Base-by-base conservation (phyloP, 805 yeast genomes). In the Hanseniaspora meyeri region DNA sequence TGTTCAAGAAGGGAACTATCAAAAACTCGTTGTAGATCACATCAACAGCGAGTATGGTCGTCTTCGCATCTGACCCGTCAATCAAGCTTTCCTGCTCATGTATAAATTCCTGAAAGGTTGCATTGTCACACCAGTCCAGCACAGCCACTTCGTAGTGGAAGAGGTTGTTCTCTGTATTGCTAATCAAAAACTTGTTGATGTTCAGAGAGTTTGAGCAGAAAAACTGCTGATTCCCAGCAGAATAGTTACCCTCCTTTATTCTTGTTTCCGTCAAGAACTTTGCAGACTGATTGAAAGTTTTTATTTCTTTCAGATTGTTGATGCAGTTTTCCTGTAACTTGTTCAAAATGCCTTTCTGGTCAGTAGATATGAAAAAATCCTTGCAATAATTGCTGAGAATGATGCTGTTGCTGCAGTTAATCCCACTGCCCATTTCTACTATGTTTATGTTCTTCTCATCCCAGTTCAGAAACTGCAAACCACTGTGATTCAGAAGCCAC, bases 21-120 rank as follows among this genome's bases (percentile, higher is more conserved):
- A 69, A 57, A 45, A 60, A 68, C 31, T 67, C 71, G 53, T 69
- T 69, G 62, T 69, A 69, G 4, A 69, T 65, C 12, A 68, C 71
- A 60, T 69, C 72, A 67, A 69, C 64, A 14, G 71, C 70, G 2
- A 69, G 10, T 8, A 69, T 63, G 17, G 61, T 60, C 1, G 66
- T 49, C 5, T 55, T 58, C 1, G n/a, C 6, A 3, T 46, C 34
- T 3, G 43, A 49, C 3, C 43, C 36, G 7, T 31, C 31, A 51
- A 55, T 36, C 20, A 49, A 16, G 39, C 11, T 8, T 2, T 34
- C 31, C 4, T 32, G 1, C 3, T 19, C 40, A 5, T 19, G 14
- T 5, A 29, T 20, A 34, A 53, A 53, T 10, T 39, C 20, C 2
- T 31, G 17, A 4, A 14, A 39, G 3, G 47, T 46, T 4, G 17